A percentile compares a stretch with the other conserved stretches of the same genome.
phyloP scores from a whole-genome alignment of 495 filamentous ascomycete species.

The Trichoderma reesei region DNA sequence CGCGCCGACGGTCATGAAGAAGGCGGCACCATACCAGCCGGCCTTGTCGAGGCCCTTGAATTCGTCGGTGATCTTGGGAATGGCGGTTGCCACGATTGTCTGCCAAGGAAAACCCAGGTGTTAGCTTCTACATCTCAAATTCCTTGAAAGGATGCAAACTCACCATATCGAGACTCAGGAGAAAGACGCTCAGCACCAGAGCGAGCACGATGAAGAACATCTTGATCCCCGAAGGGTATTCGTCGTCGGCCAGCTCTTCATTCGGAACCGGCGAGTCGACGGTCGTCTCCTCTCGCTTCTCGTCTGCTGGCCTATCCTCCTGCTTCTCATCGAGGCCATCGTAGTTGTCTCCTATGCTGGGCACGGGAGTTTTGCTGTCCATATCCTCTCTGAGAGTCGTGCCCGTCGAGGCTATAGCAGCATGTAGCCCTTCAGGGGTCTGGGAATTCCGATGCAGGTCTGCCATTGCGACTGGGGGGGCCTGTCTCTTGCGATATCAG shows the following conservation, averaged over 20 bases:
- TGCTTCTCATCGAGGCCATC: background rate
- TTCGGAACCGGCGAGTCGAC: background rate
- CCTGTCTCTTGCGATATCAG: background rate
- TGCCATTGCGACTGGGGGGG: background rate
- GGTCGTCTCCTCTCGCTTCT: background rate
- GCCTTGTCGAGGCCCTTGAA: slow-evolving; percentile 30
- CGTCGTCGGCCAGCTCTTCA: slow-evolving; percentile 9
- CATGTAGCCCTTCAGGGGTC: background rate
- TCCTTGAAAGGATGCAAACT: slow-evolving; percentile 19
- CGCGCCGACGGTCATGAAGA: slow-evolving; percentile 17
- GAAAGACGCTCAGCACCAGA: slow-evolving; percentile 36
- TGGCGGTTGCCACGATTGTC: slow-evolving; percentile 31
- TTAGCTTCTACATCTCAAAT: background rate
- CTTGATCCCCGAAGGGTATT: slow-evolving; percentile 22
- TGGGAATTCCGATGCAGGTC: background rate
- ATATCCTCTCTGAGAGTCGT: background rate
- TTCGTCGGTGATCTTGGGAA: slow-evolving; percentile 34
- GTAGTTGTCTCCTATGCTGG: background rate
- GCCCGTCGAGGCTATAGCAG: background rate
- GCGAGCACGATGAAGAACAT: slow-evolving; percentile 29
- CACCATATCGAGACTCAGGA: slow-evolving; percentile 37
- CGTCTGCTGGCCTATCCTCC: background rate
- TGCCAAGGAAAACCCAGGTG: slow-evolving; percentile 11
- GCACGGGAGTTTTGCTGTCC: background rate
- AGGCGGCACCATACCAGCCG: slow-evolving; percentile 32